A percentile compares a stretch with the other conserved stretches of the same genome.
Evolutionary conservation across 495 filamentous ascomycete species (phyloP).

Genomic region (Talaromyces borbonicus): DNA sequence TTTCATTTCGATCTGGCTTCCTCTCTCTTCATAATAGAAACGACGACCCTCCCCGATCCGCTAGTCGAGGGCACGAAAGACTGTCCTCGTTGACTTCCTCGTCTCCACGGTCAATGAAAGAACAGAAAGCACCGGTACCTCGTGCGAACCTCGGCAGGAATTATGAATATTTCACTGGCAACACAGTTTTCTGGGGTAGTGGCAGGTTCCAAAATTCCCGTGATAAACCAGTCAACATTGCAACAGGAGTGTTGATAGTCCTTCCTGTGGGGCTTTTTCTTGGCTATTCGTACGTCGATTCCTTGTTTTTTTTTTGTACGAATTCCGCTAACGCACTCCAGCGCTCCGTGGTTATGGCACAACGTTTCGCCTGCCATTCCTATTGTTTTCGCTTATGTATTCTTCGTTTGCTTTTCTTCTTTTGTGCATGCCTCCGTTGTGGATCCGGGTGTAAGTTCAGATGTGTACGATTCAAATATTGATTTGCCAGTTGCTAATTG

Average conservation of each 20-base stretch:
- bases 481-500: slow-evolving; percentile 11
- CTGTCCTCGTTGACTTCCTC: slow-evolving; percentile 69
- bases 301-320: not conserved
- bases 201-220: slow-evolving; percentile 81
- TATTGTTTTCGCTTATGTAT: slow-evolving; percentile 81
- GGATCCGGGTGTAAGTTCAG: slow-evolving; percentile 73
- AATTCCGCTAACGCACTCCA: slow-evolving; percentile 13
- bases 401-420: slow-evolving; percentile 81
- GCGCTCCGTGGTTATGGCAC: slow-evolving; percentile 81
- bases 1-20: slow-evolving; percentile 62
- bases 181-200: slow-evolving; percentile 78
- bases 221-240: slow-evolving; percentile 85
- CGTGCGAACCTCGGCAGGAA: slow-evolving; percentile 53
- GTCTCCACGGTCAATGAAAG: slow-evolving; percentile 15
- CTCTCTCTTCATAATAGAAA: slow-evolving; percentile 45
- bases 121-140: slow-evolving; percentile 18
- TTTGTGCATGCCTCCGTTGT: slow-evolving; percentile 85
- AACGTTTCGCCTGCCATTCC: slow-evolving; percentile 89
- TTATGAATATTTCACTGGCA: slow-evolving; percentile 86
- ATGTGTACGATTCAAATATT: not conserved
- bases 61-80: slow-evolving; percentile 59
- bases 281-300: slow-evolving; percentile 55
- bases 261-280: slow-evolving; percentile 77
- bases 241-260: slow-evolving; percentile 68
- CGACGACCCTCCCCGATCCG: slow-evolving; percentile 26